Evolutionary conservation across 225 moss, liverwort and hornwort species (phyloP).

Genomic region (Physcomitrellopsis africana): DNA sequence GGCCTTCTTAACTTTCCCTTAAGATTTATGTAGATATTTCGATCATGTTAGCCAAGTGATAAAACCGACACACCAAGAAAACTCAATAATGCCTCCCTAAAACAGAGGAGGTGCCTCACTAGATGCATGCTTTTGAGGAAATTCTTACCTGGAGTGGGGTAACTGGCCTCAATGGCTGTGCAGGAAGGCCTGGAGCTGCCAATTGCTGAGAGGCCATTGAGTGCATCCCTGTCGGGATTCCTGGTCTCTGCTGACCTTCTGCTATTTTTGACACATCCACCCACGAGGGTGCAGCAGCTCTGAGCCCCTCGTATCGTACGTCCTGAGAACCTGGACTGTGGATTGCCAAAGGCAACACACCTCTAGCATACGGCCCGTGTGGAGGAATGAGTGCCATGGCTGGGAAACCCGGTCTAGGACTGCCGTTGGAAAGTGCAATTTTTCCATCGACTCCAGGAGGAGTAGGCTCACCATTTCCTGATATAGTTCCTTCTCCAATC

Average conservation of each 20-base stretch:
- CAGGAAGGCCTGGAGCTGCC: conserved; percentile 69
- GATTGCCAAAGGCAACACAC: conserved; percentile 81
- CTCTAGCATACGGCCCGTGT: conserved; percentile 89
- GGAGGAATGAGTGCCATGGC: conserved; percentile 75
- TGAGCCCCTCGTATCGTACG: conserved; percentile 85
- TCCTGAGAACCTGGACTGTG: conserved; percentile 80
- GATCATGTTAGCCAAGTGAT: neutral
- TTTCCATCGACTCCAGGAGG: conserved; percentile 94
- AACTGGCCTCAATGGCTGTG: conserved; percentile 74
- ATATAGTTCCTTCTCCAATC: conserved; percentile 61
- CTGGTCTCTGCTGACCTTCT: conserved; percentile 80
- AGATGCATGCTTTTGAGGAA: neutral
- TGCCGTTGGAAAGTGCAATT: conserved; percentile 60
- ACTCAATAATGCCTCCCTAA: neutral
- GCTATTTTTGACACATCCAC: conserved; percentile 81
- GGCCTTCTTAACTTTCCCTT: conserved; percentile 1
- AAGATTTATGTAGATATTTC: neutral
- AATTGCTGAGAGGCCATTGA: conserved; percentile 78
- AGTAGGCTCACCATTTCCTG: conserved; percentile 76
- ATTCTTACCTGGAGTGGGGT: conserved; percentile 78
- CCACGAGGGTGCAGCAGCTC: conserved; percentile 93
- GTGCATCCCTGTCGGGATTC: conserved; percentile 71
- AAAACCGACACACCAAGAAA: neutral
- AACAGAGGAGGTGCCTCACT: neutral
- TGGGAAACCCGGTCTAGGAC: conserved; percentile 84